Evolutionary conservation across 1,139 yeast species (phyloP).

Genomic region (Pneumocystis jirovecii): DNA sequence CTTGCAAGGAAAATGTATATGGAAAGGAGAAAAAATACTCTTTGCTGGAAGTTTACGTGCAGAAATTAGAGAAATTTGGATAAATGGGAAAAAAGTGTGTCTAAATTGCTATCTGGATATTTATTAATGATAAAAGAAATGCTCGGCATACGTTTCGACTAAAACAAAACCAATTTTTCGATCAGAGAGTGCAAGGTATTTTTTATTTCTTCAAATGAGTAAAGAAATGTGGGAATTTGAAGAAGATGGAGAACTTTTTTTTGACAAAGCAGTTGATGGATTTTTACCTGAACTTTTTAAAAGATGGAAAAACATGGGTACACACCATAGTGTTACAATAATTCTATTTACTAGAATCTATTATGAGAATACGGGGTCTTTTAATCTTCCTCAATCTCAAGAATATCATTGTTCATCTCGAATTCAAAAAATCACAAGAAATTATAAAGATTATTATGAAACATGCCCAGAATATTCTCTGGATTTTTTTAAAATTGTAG

Average conservation of each 20-base stretch:
- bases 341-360: constrained; percentile 78
- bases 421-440: constrained; percentile 13
- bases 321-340: constrained; percentile 83
- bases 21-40: constrained; percentile 47
- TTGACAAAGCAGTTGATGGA: constrained; percentile 81
- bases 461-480: constrained; percentile 15
- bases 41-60: constrained; percentile 54
- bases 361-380: constrained; percentile 11
- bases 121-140: constrained; percentile 1
- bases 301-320: constrained; percentile 70
- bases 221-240: constrained; percentile 98
- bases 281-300: constrained; percentile 79
- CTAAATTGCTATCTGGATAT: neutral
- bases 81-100: constrained; percentile 40
- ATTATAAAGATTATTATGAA: constrained; percentile 21
- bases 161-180: constrained; percentile 71
- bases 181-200: constrained; percentile 74
- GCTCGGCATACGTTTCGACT: constrained; percentile 50
- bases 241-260: constrained; percentile 87
- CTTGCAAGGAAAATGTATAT: constrained; percentile 49
- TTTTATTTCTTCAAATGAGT: constrained; percentile 75
- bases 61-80: constrained; percentile 50
- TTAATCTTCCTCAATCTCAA: neutral
- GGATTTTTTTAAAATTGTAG: constrained; percentile 85
- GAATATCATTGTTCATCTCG: constrained; percentile 2